These are phyloP conservation scores for Penicillium bialowiezense DNA, from an alignment of 495 filamentous ascomycete species.

Conservation along the genomic window DNA sequence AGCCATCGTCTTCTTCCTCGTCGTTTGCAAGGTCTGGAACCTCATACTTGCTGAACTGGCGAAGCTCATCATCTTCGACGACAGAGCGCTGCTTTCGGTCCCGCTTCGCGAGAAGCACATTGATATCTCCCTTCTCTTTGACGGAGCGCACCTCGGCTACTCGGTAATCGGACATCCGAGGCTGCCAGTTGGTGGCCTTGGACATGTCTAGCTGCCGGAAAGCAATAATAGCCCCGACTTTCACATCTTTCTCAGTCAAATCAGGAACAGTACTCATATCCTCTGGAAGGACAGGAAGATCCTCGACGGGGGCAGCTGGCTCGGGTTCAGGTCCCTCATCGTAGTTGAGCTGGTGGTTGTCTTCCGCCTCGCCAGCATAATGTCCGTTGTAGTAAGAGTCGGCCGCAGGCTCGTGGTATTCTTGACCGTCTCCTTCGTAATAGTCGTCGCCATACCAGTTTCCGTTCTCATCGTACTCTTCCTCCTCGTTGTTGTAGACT, in stretches of 20 bases:
- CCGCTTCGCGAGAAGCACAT: slow-evolving; percentile 65
- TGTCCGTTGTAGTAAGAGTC: slow-evolving; percentile 3
- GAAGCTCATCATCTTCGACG: slow-evolving; percentile 51
- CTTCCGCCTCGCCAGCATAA: slow-evolving; percentile 22
- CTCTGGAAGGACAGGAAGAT: slow-evolving; percentile 65
- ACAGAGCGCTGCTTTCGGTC: slow-evolving; percentile 55
- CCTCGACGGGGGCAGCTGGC: slow-evolving; percentile 29
- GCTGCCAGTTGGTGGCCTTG: slow-evolving; percentile 73
- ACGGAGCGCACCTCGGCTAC: slow-evolving; percentile 63
- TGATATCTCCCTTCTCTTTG: slow-evolving; percentile 44
- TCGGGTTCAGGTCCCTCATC: slow-evolving; percentile 40
- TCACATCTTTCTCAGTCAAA: slow-evolving; percentile 52
- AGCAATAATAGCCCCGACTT: slow-evolving; percentile 66
- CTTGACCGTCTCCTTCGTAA: slow-evolving; percentile 30
- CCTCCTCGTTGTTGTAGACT: slow-evolving; percentile 36
- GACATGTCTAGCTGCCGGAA: slow-evolving; percentile 78
- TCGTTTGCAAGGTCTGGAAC: slow-evolving; percentile 58
- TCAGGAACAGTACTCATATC: slow-evolving; percentile 55
- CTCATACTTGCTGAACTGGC: slow-evolving; percentile 63
- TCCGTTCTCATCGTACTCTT: slow-evolving; percentile 21
- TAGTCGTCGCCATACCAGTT: slow-evolving; percentile 17
- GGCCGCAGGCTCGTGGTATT: slow-evolving; percentile 17
- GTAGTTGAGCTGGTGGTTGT: slow-evolving; percentile 50
- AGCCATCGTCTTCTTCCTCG: slow-evolving; percentile 53
- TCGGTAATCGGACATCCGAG: slow-evolving; percentile 62